Percentiles rank a stretch among this genome's conserved stretches.
Evolutionary conservation across 306 rosid species (phyloP).

Genomic region (Acacia confusa): DNA sequence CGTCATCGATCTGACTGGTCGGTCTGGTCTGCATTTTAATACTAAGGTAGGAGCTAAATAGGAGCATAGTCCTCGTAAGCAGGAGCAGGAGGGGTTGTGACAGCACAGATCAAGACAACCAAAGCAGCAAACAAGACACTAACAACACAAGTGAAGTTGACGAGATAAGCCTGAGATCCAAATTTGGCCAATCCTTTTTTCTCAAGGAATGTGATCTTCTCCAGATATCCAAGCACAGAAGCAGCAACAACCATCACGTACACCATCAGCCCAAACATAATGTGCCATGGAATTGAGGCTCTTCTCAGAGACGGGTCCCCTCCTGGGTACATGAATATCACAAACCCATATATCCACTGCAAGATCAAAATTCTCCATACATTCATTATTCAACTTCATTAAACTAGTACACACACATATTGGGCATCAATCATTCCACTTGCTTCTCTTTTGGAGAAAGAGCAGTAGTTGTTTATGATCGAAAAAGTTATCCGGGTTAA

Average conservation of each 20-base stretch:
- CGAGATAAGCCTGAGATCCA: constrained; percentile 85
- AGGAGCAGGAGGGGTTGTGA: constrained; percentile 45
- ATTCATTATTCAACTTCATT: too few species aligned
- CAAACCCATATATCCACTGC: constrained; percentile 79
- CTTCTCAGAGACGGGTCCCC: constrained; percentile 46
- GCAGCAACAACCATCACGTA: constrained; percentile 65
- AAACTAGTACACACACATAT: too few species aligned
- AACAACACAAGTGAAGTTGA: constrained; percentile 78
- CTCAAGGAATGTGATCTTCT: constrained; percentile 88
- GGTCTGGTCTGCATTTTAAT: not conserved
- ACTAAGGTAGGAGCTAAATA: not conserved
- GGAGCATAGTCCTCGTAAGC: constrained; percentile 40
- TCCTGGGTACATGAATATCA: constrained; percentile 76
- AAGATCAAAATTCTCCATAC: not conserved
- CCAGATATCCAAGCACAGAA: constrained; percentile 68
- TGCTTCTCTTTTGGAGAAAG: too few species aligned
- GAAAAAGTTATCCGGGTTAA: too few species aligned
- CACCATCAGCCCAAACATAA: constrained; percentile 53
- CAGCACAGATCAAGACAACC: constrained; percentile 61
- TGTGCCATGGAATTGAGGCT: constrained; percentile 78
- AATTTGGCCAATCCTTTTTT: constrained; percentile 57
- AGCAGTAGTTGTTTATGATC: too few species aligned
- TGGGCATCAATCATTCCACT: too few species aligned
- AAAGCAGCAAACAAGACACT: constrained; percentile 64
- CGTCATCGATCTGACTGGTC: too few species aligned